phyloP scores from a whole-genome alignment of 2,329 filamentous ascomycete genomes.

The Davidsoniella eucalypti region DNA sequence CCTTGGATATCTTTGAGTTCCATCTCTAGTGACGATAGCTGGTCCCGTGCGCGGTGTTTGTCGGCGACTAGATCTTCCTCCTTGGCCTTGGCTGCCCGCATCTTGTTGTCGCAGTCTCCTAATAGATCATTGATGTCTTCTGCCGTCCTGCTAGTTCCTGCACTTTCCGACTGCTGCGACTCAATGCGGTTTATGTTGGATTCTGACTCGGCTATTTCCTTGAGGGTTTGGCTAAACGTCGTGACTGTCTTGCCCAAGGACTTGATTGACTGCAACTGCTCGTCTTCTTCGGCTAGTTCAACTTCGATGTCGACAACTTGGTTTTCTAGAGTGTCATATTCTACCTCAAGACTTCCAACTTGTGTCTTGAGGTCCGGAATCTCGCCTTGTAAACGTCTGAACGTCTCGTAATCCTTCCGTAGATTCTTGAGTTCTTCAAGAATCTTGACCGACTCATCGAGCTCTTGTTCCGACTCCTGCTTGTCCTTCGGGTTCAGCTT shows the following conservation, averaged over 20 bases:
- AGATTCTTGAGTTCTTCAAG: conserved; percentile 45
- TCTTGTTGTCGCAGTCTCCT: conserved; percentile 48
- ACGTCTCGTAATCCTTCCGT: conserved; percentile 56
- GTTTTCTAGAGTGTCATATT: conserved; percentile 42
- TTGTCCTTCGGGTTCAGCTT: conserved; percentile 46
- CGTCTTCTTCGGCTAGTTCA: conserved; percentile 45
- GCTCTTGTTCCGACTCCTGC: conserved; percentile 41
- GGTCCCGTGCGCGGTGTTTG: conserved; percentile 52
- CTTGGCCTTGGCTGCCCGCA: conserved; percentile 44
- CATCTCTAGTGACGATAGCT: conserved; percentile 56
- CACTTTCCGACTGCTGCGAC: conserved; percentile 52
- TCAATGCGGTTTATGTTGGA: conserved; percentile 58
- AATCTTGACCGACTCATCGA: conserved; percentile 33
- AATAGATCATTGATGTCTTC: conserved; percentile 75
- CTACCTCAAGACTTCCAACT: conserved; percentile 40
- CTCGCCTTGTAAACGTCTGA: conserved; percentile 52
- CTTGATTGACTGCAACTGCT: conserved; percentile 55
- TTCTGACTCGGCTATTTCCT: conserved; percentile 56
- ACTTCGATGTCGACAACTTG: conserved; percentile 53
- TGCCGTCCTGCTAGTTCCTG: conserved; percentile 28
- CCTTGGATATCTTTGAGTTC: conserved; percentile 60
- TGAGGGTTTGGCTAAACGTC: conserved; percentile 55
- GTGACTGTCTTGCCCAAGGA: conserved; percentile 59
- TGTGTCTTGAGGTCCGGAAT: conserved; percentile 54
- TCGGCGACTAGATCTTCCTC: conserved; percentile 52